Evolutionary conservation across 768 basidiomycete species (phyloP).

Genomic region (Cyclocybe cylindracea): DNA sequence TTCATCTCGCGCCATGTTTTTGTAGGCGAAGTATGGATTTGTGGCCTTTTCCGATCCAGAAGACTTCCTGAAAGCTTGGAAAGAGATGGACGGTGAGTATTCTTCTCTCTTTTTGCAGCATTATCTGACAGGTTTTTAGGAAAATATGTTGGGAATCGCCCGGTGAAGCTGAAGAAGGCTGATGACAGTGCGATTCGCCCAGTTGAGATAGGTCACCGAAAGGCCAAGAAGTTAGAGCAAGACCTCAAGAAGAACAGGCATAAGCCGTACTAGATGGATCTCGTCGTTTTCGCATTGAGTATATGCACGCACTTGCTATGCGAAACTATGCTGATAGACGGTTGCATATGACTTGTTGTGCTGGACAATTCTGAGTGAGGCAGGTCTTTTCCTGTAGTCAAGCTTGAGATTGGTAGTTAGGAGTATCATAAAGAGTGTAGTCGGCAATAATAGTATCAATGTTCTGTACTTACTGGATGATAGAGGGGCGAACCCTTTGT

Average conservation of each 20-base stretch:
- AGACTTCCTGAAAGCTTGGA: conserved; percentile 98
- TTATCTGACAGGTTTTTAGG: conserved; percentile 39
- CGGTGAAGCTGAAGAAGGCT: conserved; percentile 95
- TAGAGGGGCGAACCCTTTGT: no score
- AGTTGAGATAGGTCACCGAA: conserved; percentile 91
- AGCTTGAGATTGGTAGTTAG: no score
- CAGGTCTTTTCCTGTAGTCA: not conserved
- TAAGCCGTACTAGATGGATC: conserved; percentile 67
- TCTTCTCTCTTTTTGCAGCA: not conserved
- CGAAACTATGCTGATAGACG: conserved; percentile 16
- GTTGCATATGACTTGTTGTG: not conserved
- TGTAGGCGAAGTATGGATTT: conserved; percentile 93
- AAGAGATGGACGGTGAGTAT: conserved; percentile 94
- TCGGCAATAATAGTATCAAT: no score
- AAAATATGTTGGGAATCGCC: conserved; percentile 98
- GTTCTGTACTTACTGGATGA: no score
- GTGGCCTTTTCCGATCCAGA: conserved; percentile 98
- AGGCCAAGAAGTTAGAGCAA: conserved; percentile 88
- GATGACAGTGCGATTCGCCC: conserved; percentile 83
- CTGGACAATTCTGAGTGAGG: not conserved
- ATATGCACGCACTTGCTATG: conserved; percentile 19
- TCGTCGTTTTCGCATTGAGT: conserved; percentile 8
- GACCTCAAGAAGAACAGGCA: conserved; percentile 89
- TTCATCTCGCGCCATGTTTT: conserved; percentile 5
- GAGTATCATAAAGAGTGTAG: no score